phyloP scores from a whole-genome alignment of 2,329 filamentous ascomycete species.

The Monilinia fructigena region DNA sequence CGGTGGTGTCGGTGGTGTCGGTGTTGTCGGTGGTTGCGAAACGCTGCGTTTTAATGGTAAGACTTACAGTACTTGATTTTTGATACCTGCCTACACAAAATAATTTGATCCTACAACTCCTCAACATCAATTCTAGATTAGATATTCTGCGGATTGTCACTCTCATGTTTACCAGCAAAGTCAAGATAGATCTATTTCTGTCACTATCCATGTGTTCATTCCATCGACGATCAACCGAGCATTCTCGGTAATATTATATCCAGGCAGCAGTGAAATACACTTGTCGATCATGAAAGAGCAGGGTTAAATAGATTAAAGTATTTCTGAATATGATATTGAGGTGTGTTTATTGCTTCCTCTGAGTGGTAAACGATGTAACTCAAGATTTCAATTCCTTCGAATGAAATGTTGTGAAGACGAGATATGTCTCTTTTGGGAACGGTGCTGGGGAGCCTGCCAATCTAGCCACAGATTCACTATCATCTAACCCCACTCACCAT shows the following conservation, averaged over 20 bases:
- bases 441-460: conserved; percentile 4
- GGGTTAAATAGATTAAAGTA: conserved; percentile 14
- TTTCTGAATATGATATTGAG: not conserved
- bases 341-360: conserved; percentile 13
- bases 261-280: conserved; percentile 14
- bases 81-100: not conserved
- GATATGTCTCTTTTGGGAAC: conserved; percentile 17
- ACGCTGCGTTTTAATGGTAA: not conserved
- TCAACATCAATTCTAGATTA: not conserved
- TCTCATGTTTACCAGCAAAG: not conserved
- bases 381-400: conserved; percentile 14
- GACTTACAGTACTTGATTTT: not conserved
- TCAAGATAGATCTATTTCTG: conserved; percentile 9
- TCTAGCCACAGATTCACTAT: conserved; percentile 17
- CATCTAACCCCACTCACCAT: not conserved
- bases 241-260: conserved; percentile 10
- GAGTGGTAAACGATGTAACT: conserved; percentile 21
- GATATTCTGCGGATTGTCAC: not conserved
- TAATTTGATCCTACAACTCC: conserved; percentile 5
- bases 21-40: not conserved
- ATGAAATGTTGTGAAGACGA: conserved; percentile 2
- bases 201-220: conserved; percentile 7
- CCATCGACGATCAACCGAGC: conserved; percentile 8
- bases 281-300: conserved; percentile 18
- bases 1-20: not conserved